Evolutionary conservation across 768 basidiomycete species (phyloP).

Genomic region (Lepiota brunneoincarnata): DNA sequence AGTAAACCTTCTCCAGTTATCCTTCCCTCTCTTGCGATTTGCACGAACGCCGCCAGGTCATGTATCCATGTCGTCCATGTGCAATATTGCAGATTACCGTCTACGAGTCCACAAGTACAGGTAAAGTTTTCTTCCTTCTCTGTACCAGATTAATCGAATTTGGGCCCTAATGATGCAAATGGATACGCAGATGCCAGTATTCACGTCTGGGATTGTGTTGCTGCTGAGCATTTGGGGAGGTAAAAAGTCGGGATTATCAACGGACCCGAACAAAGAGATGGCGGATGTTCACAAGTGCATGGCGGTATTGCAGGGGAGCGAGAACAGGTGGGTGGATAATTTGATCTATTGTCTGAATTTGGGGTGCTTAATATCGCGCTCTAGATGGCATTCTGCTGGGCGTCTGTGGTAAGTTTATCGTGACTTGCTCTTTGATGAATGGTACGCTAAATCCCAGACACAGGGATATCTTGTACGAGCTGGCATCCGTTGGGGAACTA

Average conservation of each 20-base stretch:
- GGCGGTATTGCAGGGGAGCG: conserved; percentile 41
- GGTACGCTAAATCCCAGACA: background rate
- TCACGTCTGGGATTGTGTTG: conserved; percentile 53
- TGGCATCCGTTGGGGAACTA: conserved; percentile 69
- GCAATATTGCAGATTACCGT: conserved; percentile 34
- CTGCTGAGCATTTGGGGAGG: conserved; percentile 69
- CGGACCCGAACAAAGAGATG: conserved; percentile 54
- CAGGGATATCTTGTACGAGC: conserved; percentile 74
- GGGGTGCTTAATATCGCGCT: too few species aligned
- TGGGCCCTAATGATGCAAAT: conserved; percentile 2
- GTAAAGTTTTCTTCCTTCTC: conserved; percentile 15
- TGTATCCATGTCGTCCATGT: conserved; percentile 77
- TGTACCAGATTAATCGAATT: background rate
- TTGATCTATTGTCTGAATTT: too few species aligned
- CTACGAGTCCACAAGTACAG: conserved; percentile 32
- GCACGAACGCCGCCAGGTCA: conserved; percentile 77
- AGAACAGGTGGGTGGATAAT: conserved; percentile 28
- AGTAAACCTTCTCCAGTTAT: conserved; percentile 42
- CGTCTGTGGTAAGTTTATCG: conserved; percentile 41
- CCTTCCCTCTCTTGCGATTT: conserved; percentile 71
- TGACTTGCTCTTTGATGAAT: background rate
- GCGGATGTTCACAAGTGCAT: conserved; percentile 67
- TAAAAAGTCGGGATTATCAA: conserved; percentile 44
- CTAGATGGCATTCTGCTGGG: conserved; percentile 39
- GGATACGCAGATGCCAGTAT: conserved; percentile 32